Conservation (phyloP, 148 eudicot genomes). For the Bassia scoparia region DNA sequence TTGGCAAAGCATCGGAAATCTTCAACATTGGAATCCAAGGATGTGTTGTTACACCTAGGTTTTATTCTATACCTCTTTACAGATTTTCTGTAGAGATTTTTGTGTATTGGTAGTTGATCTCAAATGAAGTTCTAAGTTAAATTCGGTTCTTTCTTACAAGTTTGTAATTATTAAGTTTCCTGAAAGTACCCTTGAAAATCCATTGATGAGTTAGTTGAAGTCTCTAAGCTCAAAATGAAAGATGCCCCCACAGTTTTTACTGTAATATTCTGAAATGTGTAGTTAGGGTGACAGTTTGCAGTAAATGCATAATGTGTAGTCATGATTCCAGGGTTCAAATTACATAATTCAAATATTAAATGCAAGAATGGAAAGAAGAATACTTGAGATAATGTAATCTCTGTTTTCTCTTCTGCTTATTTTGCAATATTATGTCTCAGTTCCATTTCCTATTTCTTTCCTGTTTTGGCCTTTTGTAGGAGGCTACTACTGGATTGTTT, state of each 20-base stretch:
- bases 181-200: not conserved
- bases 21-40: conserved; percentile 78
- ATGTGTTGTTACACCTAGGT: conserved; percentile 93
- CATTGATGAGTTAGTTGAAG: not conserved
- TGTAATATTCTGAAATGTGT: not conserved
- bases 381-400: not conserved
- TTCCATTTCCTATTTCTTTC: not conserved
- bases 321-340: not conserved
- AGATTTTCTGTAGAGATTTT: not conserved
- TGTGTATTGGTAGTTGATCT: not conserved
- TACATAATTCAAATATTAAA: not conserved
- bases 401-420: not conserved
- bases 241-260: too few species aligned
- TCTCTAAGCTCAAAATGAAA: not conserved
- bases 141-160: conserved; percentile 13
- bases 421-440: not conserved
- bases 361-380: not conserved
- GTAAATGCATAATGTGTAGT: not conserved
- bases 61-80: conserved; percentile 25
- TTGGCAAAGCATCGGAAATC: conserved; percentile 98
- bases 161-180: conserved; percentile 4
- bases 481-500: not conserved
- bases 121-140: conserved; percentile 2
- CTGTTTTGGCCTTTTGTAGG: not conserved
- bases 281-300: not conserved